phyloP scores from a whole-genome alignment of 345 rosid species.

The Jatropha curcas region DNA sequence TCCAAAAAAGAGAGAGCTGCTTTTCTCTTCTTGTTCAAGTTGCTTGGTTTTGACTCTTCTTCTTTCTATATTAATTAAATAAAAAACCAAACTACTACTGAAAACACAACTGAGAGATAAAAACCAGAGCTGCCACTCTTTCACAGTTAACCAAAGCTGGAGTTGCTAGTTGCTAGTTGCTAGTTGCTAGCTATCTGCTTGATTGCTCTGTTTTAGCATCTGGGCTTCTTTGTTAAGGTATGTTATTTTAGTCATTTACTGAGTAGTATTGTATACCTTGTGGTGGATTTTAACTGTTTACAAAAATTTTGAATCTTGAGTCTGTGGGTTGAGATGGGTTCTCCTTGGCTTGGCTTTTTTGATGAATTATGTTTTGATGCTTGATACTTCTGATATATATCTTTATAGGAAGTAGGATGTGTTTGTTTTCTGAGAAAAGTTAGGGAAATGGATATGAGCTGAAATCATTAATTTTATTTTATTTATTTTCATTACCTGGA shows the following conservation, averaged over 20 bases:
- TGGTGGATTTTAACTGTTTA: neutral
- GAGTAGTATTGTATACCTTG: neutral
- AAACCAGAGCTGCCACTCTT: conserved; percentile 20
- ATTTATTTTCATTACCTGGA: neutral
- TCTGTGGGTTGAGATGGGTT: neutral
- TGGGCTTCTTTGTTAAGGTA: conserved; percentile 25
- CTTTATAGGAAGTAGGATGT: neutral
- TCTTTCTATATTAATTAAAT: too few species aligned
- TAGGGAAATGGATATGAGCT: neutral
- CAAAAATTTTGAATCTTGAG: neutral
- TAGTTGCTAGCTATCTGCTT: neutral
- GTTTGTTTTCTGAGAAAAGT: neutral
- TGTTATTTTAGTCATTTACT: neutral
- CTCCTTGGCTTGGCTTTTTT: neutral
- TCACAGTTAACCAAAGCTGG: neutral
- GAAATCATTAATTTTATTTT: neutral
- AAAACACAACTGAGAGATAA: neutral
- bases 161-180: neutral
- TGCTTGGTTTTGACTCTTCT: neutral
- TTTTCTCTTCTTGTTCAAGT: conserved; percentile 6
- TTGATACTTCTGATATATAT: neutral
- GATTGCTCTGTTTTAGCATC: conserved; percentile 1
- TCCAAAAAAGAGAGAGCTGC: neutral
- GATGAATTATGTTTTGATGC: neutral
- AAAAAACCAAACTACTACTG: too few species aligned